Conservation (phyloP, 176 grass and related monocot species). For the Triticum aestivum region IWGSC_CS_RefSeq_v2.1 NC_057803.1:37741922-37742421, state of each 20-base stretch:
- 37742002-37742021: neutral
- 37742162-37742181: neutral
- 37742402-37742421: neutral
- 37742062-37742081: neutral
- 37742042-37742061: neutral
- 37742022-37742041: neutral
- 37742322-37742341: slow-evolving; percentile 31
- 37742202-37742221: slow-evolving; percentile 2
- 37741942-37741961: neutral
- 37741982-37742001: neutral
- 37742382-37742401: slow-evolving; percentile 65
- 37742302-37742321: neutral
- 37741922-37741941: no score
- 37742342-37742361: slow-evolving; percentile 66
- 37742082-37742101: neutral
- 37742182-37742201: neutral
- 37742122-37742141: slow-evolving; percentile 4
- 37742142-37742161: slow-evolving; percentile 16
- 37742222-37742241: neutral
- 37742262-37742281: neutral
- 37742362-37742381: slow-evolving; percentile 65
- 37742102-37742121: neutral
- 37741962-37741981: neutral
- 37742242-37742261: slow-evolving; percentile 12
- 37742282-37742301: slow-evolving; percentile 3